Percentiles rank a stretch among this genome's conserved stretches.
Conservation (phyloP, 2,329 filamentous ascomycete species). For the Aspergillus intermedius region DNA sequence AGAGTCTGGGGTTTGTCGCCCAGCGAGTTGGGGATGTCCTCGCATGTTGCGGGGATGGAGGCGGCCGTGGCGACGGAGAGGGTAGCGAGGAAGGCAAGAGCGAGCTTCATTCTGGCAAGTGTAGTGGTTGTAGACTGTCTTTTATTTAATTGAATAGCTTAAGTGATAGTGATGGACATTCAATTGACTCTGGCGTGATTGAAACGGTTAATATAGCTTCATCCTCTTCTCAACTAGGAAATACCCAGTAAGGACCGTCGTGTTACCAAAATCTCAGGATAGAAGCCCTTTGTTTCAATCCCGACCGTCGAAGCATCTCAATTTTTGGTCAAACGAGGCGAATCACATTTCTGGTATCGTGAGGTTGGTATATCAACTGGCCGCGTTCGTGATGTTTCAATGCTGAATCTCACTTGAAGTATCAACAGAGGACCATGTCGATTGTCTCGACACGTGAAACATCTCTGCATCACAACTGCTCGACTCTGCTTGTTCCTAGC, state of each 20-base stretch:
- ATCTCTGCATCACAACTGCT: no score
- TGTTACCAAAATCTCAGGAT: neutral
- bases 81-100: neutral
- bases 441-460: no score
- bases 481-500: no score
- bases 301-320: neutral
- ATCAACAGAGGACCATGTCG: no score
- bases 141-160: neutral
- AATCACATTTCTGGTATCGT: neutral
- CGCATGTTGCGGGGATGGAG: constrained; percentile 2
- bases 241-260: neutral
- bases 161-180: neutral
- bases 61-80: neutral
- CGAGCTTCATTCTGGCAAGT: neutral
- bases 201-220: neutral
- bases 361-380: neutral
- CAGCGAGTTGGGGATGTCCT: constrained; percentile 5
- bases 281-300: neutral
- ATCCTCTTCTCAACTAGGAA: neutral
- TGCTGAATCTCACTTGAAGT: neutral
- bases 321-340: neutral
- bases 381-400: neutral
- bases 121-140: neutral
- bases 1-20: constrained; percentile 7
- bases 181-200: neutral